These are phyloP conservation scores for Starmerella gropengiesseri DNA, from an alignment of 805 yeast genomes.

Conservation along the genomic window DNA sequence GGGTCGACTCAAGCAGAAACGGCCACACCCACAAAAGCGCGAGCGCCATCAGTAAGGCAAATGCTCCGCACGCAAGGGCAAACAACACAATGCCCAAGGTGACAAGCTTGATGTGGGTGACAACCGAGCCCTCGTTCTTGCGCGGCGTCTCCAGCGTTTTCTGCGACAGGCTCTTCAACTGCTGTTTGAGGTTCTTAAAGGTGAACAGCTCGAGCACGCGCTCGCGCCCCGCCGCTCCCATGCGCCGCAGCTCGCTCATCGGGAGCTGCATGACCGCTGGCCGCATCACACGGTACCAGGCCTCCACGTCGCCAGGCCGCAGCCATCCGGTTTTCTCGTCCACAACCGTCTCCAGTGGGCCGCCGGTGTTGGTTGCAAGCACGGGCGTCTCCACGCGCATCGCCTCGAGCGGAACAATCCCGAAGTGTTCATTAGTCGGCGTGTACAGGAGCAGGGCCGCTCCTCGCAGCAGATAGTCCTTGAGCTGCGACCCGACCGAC, in stretches of 20 bases:
- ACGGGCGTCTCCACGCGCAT: conserved; percentile 79
- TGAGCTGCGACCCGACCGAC: conserved; percentile 57
- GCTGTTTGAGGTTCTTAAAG: conserved; percentile 25
- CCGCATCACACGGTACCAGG: conserved; percentile 31
- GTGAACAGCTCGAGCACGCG: conserved; percentile 30
- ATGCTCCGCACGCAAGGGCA: neutral
- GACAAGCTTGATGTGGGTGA: conserved; percentile 9
- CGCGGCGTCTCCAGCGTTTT: conserved; percentile 20
- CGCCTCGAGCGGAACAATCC: conserved; percentile 94
- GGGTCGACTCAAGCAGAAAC: conserved; percentile 10
- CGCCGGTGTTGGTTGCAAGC: conserved; percentile 79
- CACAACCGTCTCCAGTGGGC: conserved; percentile 74
- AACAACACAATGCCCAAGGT: neutral
- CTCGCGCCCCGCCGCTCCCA: conserved; percentile 28
- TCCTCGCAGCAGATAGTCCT: conserved; percentile 47
- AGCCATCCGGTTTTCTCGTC: conserved; percentile 35
- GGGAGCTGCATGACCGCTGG: conserved; percentile 23
- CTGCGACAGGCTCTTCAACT: conserved; percentile 23
- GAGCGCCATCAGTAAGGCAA: neutral
- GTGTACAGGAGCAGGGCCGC: conserved; percentile 68
- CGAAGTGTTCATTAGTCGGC: conserved; percentile 88
- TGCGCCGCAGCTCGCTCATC: conserved; percentile 19
- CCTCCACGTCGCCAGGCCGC: conserved; percentile 27
- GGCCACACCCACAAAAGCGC: conserved; percentile 9
- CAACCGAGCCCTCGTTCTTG: conserved; percentile 14